Evolutionary conservation across 805 yeast species (phyloP).

Genomic region (Saccharomycopsis oosterbeekiorum): DNA sequence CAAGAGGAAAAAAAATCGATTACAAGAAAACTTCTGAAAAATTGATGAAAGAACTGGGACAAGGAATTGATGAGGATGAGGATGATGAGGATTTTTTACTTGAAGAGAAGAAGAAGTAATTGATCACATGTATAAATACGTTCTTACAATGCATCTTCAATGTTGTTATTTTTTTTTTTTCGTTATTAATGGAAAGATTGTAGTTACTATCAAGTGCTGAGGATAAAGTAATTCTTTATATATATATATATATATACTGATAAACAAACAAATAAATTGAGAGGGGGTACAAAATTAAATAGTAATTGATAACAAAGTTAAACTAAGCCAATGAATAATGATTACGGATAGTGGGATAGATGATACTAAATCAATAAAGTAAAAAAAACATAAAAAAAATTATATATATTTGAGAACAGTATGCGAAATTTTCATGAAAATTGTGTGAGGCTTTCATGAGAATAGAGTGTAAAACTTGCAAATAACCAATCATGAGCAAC

Average conservation of each 20-base stretch:
- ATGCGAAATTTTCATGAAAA: too few species aligned
- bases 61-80: constrained; percentile 34
- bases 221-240: neutral
- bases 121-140: neutral
- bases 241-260: neutral
- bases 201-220: too few species aligned
- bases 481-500: too few species aligned
- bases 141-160: neutral
- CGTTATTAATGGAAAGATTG: too few species aligned
- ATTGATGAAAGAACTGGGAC: constrained; percentile 37
- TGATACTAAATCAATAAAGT: neutral
- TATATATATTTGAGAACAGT: too few species aligned
- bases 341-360: neutral
- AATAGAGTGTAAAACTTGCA: too few species aligned
- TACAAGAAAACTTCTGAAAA: constrained; percentile 72
- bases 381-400: neutral
- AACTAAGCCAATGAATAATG: neutral
- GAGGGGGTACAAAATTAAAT: neutral
- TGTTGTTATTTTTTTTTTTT: neutral
- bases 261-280: neutral
- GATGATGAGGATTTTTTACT: constrained; percentile 44
- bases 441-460: too few species aligned
- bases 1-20: constrained; percentile 83
- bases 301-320: neutral
- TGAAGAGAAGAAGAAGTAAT: constrained; percentile 19